Evolutionary conservation across 163 green algal genomes (phyloP).

Genomic region (Trebouxiophyceae sp.): DNA sequence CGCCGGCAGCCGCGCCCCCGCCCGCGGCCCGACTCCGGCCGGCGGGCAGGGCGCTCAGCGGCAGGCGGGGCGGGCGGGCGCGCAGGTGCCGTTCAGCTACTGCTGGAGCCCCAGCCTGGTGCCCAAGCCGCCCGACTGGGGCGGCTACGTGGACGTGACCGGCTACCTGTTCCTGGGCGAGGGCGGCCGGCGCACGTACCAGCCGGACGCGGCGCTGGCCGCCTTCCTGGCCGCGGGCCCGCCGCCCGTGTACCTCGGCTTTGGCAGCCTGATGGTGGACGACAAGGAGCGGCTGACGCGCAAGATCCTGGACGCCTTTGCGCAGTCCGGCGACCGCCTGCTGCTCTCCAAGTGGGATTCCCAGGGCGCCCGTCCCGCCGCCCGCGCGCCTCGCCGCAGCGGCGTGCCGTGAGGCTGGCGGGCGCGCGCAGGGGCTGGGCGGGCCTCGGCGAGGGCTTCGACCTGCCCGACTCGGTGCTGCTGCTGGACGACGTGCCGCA

Average conservation of each 20-base stretch:
- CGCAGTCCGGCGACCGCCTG: slow-evolving; percentile 19
- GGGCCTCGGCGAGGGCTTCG: slow-evolving; percentile 23
- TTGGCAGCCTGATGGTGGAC: slow-evolving; percentile 49
- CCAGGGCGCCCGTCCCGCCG: too few species aligned
- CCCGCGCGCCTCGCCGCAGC: too few species aligned
- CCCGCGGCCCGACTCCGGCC: too few species aligned
- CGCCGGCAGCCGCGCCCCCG: too few species aligned
- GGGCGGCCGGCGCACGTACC: slow-evolving; percentile 24
- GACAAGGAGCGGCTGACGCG: slow-evolving; percentile 29
- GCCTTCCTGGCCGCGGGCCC: slow-evolving; percentile 39
- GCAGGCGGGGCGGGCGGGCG: too few species aligned
- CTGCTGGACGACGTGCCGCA: slow-evolving; percentile 38
- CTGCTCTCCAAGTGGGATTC: slow-evolving; percentile 33
- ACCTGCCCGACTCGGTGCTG: slow-evolving; percentile 11
- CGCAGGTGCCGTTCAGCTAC: slow-evolving; percentile 41
- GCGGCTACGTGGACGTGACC: slow-evolving; percentile 46
- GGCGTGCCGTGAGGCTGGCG: too few species aligned
- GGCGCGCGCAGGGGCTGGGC: slow-evolving; percentile 32
- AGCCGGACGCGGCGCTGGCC: slow-evolving; percentile 31
- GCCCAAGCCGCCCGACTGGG: slow-evolving; percentile 57
- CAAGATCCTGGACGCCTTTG: slow-evolving; percentile 31
- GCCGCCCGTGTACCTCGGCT: slow-evolving; percentile 59
- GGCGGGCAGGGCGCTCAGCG: not conserved
- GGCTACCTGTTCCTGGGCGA: slow-evolving; percentile 56
- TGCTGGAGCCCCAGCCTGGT: slow-evolving; percentile 48